Conservation (phyloP, 805 yeast species). For the Huiozyma naganishii region DNA sequence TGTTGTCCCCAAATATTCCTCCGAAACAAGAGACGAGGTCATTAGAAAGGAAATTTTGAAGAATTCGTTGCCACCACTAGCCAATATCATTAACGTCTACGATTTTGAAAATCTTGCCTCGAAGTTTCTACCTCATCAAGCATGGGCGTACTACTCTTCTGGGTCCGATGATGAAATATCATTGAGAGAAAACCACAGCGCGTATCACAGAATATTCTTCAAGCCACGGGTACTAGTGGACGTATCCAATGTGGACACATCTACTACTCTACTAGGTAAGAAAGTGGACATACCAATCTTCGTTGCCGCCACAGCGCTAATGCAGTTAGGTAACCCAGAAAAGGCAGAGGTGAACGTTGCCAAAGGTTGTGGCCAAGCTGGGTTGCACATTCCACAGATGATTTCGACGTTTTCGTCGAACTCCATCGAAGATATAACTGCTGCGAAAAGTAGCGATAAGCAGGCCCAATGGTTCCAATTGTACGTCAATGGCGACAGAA, state of each 20-base stretch:
- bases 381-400: slow-evolving; percentile 61
- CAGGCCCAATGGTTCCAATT: slow-evolving; percentile 86
- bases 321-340: slow-evolving; percentile 72
- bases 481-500: slow-evolving; percentile 70
- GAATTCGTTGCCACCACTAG: slow-evolving; percentile 56
- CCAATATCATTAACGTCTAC: slow-evolving; percentile 60
- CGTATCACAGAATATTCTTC: slow-evolving; percentile 81
- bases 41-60: slow-evolving; percentile 17
- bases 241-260: slow-evolving; percentile 56
- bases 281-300: slow-evolving; percentile 70
- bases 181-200: slow-evolving; percentile 79
- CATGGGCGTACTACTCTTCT: slow-evolving; percentile 88
- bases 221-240: slow-evolving; percentile 76
- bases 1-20: slow-evolving; percentile 23
- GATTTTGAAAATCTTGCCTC: slow-evolving; percentile 87
- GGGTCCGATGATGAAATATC: slow-evolving; percentile 92
- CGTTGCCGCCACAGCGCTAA: slow-evolving; percentile 85
- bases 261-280: slow-evolving; percentile 66
- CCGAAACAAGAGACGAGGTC: slow-evolving; percentile 25
- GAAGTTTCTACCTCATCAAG: slow-evolving; percentile 61
- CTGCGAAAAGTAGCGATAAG: slow-evolving; percentile 43
- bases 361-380: slow-evolving; percentile 61
- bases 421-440: slow-evolving; percentile 75
- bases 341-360: slow-evolving; percentile 88
- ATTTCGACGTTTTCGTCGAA: slow-evolving; percentile 86